Base-by-base conservation (phyloP, 108 stramenopile genomes). In the Pseudonitzschia delicatissima region DNA sequence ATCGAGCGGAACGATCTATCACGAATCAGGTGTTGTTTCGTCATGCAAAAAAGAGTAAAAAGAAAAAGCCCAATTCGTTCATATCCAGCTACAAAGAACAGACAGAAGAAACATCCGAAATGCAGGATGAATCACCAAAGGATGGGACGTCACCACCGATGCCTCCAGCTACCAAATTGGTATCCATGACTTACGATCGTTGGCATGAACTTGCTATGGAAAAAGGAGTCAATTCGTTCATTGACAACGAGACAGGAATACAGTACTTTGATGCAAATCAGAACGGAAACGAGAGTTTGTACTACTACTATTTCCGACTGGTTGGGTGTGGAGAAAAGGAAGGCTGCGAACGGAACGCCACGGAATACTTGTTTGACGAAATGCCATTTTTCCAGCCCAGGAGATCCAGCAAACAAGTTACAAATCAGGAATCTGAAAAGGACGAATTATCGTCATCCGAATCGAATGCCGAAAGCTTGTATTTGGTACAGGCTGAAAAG, bases 1-100 rank as follows among this genome's bases (percentile, higher is more conserved):
- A 90, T 45, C 76, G 90, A 1, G 78, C 92, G 27, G 98, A 97
- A 79, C 81, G 85, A 53, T 80, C 78, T 20, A 72, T 62, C 0
- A 88, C 87, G 76, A 98, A 98, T 73, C 97, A 98, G 63, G 96
- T 98, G 81, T 96, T 99, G 97, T 99, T 95, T 67, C 97, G 85
- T 13, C 60, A 61, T n/a, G 37, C n/a, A 40, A 5, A 18, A 15
- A 58, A 34, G 1, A 9, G 31, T n/a, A 20, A 8, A 5, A n/a
- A n/a, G n/a, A n/a, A n/a, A 42, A 42, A 42, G 12, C 9, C 40
- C 40, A 9, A 12, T 13, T 13, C 40, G 13, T 9, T n/a, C n/a
- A n/a, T n/a, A n/a, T n/a, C n/a, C n/a, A n/a, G n/a, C n/a, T 33
- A 13, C 27, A 23, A 52, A 52, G 51, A 26, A 13, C 17, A 44